Base-by-base conservation (phyloP, 2,329 filamentous ascomycete species). In the Pseudocercospora musae region DNA sequence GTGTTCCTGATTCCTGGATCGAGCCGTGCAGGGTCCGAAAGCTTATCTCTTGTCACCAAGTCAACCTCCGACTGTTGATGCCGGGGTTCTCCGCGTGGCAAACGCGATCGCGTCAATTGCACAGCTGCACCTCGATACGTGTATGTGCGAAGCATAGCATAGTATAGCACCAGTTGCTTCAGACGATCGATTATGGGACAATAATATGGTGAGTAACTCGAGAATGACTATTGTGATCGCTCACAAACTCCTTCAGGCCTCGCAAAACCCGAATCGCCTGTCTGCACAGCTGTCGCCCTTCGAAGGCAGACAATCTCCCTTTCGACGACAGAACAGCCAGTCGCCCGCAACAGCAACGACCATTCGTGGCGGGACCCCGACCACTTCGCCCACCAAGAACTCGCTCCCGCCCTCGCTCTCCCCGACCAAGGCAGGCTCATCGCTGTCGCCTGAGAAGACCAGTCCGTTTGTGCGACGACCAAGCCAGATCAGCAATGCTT, bases 331-430 rank as follows among this genome's bases (percentile, higher is more conserved):
- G 59, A 71, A 72, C 68, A 73, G 66, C 50, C 66, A 62, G n/a
- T 73, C 66, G 42, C 71, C 70, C 62, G 69, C 69, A 56, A 70
- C 67, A 3, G 68, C 69, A 52, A 70, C 67, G 7, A 48, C 53
- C 31, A 58, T 64, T 23, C 66, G 68, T 15, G 75, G 73, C 27
- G 71, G 72, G n/a, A 79, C 78, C 11, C 76, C 78, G 4, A 75
- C 69, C 53, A 72, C 70, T 53, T 80, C 78, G 42, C 78, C 77
- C 20, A 71, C 77, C 13, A 79, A 80, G 57, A 46, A 60, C 8
- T 53, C 66, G 44, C 64, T 70, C 18, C 56, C 54, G 10, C 57
- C 66, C 18, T 58, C 54, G 10, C 58, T 67, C 8, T 74, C 73
- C 11, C 70, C 71, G 9, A 64, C 65, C 4, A 72, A 69, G 49